Evolutionary conservation across 2,329 filamentous ascomycete genomes (phyloP), one percentile per base, ranked within the genome.

Genomic region (Fusarium goolgardi): DNA sequence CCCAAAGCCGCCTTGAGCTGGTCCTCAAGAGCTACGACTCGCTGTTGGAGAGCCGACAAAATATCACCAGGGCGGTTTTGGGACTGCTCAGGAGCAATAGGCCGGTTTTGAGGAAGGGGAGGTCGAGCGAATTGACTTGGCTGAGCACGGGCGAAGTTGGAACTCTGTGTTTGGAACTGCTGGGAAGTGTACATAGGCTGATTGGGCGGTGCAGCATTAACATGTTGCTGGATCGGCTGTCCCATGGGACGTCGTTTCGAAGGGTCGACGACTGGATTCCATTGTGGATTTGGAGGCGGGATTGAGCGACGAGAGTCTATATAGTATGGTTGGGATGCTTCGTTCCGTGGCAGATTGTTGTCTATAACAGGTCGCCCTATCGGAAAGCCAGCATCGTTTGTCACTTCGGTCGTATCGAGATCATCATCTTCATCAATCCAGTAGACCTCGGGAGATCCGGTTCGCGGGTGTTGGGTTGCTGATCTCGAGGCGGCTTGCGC

Each of bases 1-100:
- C 92, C 92, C 20, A 86, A 82, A 70, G 91, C 91, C 4, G 85
- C 84, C 55, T 83, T 83, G 18, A 90, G 82, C 50, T 88, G 86
- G 8, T 84, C 79, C 68, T 86, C 83, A 5, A 90, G 80, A 3
- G 82, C 80, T 10, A 79, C 78, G 34, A 89, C 77, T 37, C 85
- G 83, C 31, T 85, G 83, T 68, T 87, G 84, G 3, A 88, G 78
- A 0, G 81, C 78, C 5, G 81, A 76, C 8, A 84, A 61, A 27
- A 84, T 76, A 60, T 82, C 78, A 4, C 71, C 71, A 18, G 73
- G 63, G 10, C 74, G 76, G 13, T 62, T 63, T 41, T 77, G 77
- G 6, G 75, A 72, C 6, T 62, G 51, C 43, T 74, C 72, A 9
- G 57, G 77, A 50, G 73, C 32, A 4, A 53, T 50, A 32, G 69